A percentile compares a stretch with the other conserved stretches of the same genome.
phyloP scores from a whole-genome alignment of 2,329 filamentous ascomycete genomes.

The Trichophyton schoenleinii region DNA sequence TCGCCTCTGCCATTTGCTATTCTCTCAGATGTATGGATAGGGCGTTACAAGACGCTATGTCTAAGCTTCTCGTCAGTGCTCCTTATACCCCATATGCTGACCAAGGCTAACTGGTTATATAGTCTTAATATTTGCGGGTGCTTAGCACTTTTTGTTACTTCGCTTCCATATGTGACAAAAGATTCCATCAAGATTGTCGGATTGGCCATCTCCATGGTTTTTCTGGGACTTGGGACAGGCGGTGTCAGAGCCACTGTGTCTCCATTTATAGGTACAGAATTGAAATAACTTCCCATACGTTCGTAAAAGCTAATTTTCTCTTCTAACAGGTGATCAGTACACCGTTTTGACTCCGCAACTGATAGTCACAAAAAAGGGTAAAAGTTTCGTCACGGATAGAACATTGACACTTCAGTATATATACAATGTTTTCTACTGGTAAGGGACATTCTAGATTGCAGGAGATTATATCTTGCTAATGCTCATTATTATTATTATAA shows the following conservation, averaged over 20 bases:
- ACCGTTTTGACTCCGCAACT: slow-evolving; percentile 15
- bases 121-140: slow-evolving; percentile 15
- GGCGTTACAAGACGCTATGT: slow-evolving; percentile 27
- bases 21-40: slow-evolving; percentile 29
- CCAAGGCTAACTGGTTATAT: neutral
- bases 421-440: slow-evolving; percentile 31
- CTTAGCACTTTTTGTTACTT: slow-evolving; percentile 18
- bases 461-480: neutral
- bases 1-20: slow-evolving; percentile 26
- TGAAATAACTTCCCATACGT: no score
- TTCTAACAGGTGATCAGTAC: slow-evolving; percentile 24
- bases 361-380: slow-evolving; percentile 16
- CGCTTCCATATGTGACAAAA: slow-evolving; percentile 15
- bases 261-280: slow-evolving; percentile 23
- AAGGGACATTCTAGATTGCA: neutral
- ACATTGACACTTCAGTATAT: slow-evolving; percentile 32
- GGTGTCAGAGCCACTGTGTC: slow-evolving; percentile 24
- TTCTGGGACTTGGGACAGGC: slow-evolving; percentile 31
- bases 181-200: slow-evolving; percentile 15
- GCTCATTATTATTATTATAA: slow-evolving; percentile 8
- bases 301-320: neutral
- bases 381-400: slow-evolving; percentile 3
- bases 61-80: slow-evolving; percentile 18
- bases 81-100: neutral
- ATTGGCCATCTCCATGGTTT: slow-evolving; percentile 21